These are phyloP conservation scores for Suillus weaverae DNA, from an alignment of 768 basidiomycete species.

Conservation along the genomic window DNA sequence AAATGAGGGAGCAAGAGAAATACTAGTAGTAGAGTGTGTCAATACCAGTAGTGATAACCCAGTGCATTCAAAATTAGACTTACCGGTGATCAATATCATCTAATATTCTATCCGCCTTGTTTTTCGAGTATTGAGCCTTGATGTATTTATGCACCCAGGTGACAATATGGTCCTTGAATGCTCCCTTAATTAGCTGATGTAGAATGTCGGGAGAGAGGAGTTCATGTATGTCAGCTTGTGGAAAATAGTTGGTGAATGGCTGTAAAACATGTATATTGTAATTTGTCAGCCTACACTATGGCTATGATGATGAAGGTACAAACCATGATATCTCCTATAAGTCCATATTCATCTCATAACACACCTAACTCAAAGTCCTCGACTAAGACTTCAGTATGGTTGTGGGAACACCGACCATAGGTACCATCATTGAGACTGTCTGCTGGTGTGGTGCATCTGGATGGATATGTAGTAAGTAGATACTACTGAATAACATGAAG, in stretches of 20 bases:
- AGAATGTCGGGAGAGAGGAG: too few species aligned
- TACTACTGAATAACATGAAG: too few species aligned
- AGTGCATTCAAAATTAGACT: constrained; percentile 11
- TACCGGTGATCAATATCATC: constrained; percentile 39
- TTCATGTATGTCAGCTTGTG: too few species aligned
- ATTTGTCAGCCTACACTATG: constrained; percentile 4
- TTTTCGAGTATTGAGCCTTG: constrained; percentile 14
- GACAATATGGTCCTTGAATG: constrained; percentile 44
- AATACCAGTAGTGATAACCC: neutral
- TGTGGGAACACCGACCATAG: neutral
- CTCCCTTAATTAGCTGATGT: constrained; percentile 44
- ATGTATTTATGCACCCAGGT: constrained; percentile 37
- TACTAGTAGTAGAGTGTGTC: constrained; percentile 9
- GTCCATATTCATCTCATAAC: constrained; percentile 35
- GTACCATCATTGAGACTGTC: neutral
- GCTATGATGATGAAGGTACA: constrained; percentile 26
- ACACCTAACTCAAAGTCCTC: neutral
- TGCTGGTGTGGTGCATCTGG: neutral
- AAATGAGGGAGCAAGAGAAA: constrained; percentile 18
- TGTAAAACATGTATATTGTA: too few species aligned
- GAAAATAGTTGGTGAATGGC: constrained; percentile 20
- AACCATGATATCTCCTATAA: constrained; percentile 34
- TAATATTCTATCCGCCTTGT: constrained; percentile 27
- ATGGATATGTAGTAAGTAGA: neutral
- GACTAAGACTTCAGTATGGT: neutral